Evolutionary conservation across 2,329 filamentous ascomycete species (phyloP), one percentile per base, ranked within the genome.

Genomic region (Dichotomopilus funicola): DNA sequence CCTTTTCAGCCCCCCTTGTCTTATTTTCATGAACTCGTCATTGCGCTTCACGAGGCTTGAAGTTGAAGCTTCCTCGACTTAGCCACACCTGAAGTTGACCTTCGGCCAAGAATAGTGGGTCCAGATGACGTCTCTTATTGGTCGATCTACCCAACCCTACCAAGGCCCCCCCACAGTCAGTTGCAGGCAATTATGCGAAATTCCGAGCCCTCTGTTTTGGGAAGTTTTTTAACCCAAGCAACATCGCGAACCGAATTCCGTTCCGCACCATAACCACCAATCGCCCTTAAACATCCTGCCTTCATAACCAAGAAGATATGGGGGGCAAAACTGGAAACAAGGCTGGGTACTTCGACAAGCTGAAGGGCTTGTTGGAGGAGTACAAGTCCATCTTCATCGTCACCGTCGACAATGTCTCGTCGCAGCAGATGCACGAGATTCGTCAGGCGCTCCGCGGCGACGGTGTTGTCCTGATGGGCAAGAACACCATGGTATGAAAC

Each of bases 341-440:
- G 86, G 84, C 89, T 76, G 88, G 75, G 70, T 96, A 99, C 86
- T 99, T 99, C 83, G 92, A 96, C 78, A 97, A 97, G 91, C 91
- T 99, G 76, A 95, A 96, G 87, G 77, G 76, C 78, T 86, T 97
- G 76, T 87, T 99, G 76, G 89, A 97, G 82, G 87, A 91, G 76
- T 97, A 95, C 88, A 85, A 85, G 76, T 92, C 88, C 72, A 88
- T 97, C 81, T 97, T 99, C 89, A 91, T 99, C 77, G 91, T 96
- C 76, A 73, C 85, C 73, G 87, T 92, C 73, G 89, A 97, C 90
- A 99, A 97, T 99, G 94, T 99, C 86, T 90, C 87, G 77, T 99
- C 94, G 68, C 94, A 99, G 86, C 95, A 99, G 87, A 99, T 99
- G 95, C 94, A 99, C 89, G 94, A 99, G 86, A 97, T 99, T 77